Conservation (phyloP, 2,329 filamentous ascomycete genomes). For the Fusarium pseudograminearum region DNA sequence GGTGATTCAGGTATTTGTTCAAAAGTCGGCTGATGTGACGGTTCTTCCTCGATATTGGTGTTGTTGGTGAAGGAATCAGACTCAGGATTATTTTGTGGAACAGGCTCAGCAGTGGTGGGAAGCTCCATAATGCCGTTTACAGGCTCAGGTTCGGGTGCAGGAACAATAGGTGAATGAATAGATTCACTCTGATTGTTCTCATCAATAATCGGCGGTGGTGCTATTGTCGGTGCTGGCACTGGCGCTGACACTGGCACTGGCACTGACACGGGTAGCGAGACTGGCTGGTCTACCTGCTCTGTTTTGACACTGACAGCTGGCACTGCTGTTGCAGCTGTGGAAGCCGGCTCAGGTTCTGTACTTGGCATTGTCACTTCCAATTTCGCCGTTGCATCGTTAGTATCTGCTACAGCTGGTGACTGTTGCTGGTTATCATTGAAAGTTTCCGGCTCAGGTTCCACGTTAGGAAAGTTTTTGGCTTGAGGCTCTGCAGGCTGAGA, state of each 20-base stretch:
- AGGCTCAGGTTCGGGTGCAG: constrained; percentile 10
- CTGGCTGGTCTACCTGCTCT: constrained; percentile 1
- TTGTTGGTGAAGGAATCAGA: constrained; percentile 9
- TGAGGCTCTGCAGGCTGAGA: constrained; percentile 38
- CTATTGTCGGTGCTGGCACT: constrained; percentile 7
- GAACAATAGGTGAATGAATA: constrained; percentile 22
- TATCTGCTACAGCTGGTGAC: not conserved
- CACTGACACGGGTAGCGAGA: not conserved
- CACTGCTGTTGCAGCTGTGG: constrained; percentile 1
- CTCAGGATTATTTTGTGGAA: constrained; percentile 13
- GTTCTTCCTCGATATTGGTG: constrained; percentile 32
- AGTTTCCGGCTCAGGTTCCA: constrained; percentile 34
- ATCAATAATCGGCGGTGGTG: not conserved
- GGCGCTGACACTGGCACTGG: not conserved
- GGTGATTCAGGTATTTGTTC: constrained; percentile 22
- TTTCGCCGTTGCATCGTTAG: not conserved
- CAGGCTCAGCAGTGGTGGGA: constrained; percentile 10
- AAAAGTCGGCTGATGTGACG: constrained; percentile 12
- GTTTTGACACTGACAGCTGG: not conserved
- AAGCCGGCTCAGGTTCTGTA: constrained; percentile 14
- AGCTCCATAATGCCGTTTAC: constrained; percentile 22
- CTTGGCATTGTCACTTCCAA: constrained; percentile 6
- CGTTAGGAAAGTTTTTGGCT: constrained; percentile 33
- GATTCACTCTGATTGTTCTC: constrained; percentile 22
- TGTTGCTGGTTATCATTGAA: constrained; percentile 20